Evolutionary conservation across 2,329 filamentous ascomycete genomes (phyloP).

Genomic region (Ceratocystis albifundus): DNA sequence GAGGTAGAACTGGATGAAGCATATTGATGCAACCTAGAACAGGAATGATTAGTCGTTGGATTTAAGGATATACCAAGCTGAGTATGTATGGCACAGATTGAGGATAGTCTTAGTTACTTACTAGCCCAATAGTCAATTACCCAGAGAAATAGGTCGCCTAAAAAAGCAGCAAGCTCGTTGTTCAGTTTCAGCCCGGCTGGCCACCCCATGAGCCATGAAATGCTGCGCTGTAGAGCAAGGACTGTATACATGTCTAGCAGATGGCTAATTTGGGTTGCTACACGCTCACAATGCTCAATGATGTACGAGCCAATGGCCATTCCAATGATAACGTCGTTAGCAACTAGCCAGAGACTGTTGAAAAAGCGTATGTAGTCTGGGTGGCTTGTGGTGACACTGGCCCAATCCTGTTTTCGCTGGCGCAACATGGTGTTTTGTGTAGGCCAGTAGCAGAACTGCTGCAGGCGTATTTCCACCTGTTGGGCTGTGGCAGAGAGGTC

Average conservation of each 20-base stretch:
- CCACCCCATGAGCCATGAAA: conserved; percentile 91
- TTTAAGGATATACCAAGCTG: not conserved
- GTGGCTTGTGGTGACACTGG: conserved; percentile 87
- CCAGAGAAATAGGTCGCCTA: conserved; percentile 93
- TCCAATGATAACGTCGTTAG: conserved; percentile 96
- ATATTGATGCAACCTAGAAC: conserved; percentile 57
- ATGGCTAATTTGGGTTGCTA: conserved; percentile 65
- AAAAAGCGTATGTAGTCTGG: conserved; percentile 98
- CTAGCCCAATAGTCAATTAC: conserved; percentile 97
- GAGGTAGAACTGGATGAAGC: conserved; percentile 68
- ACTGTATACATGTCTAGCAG: conserved; percentile 75
- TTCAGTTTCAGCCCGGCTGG: conserved; percentile 93
- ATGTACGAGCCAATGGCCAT: conserved; percentile 95
- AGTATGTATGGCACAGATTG: not conserved
- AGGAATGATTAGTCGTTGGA: not conserved
- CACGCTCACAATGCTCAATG: conserved; percentile 81
- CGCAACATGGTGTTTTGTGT: conserved; percentile 88
- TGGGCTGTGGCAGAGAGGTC: conserved; percentile 94
- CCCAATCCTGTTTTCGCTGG: conserved; percentile 84
- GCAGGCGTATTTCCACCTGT: conserved; percentile 89
- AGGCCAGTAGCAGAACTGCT: conserved; percentile 98
- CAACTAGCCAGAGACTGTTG: conserved; percentile 95
- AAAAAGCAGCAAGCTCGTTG: conserved; percentile 80
- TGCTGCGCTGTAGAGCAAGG: conserved; percentile 74
- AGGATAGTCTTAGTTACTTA: conserved; percentile 33